Conservation (phyloP, 495 filamentous ascomycete species). For the Lasiosphaeria ovina region DNA sequence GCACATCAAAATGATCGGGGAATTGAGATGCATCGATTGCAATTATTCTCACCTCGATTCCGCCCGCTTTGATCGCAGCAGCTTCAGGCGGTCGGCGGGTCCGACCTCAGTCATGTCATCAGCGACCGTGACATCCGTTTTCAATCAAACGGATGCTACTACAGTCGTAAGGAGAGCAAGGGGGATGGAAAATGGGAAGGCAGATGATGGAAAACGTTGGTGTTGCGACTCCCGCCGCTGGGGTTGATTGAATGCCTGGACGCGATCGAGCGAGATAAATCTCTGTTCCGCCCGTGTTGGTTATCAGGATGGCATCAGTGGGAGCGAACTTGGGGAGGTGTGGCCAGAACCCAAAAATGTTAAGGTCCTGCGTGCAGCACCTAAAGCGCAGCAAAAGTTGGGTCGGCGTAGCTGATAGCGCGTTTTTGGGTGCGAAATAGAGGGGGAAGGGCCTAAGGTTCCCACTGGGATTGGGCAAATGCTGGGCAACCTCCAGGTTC, state of each 20-base stretch:
- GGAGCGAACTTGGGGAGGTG: slow-evolving; percentile 5
- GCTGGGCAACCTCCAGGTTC: neutral
- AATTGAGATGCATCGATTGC: slow-evolving; percentile 42
- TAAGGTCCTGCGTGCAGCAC: slow-evolving; percentile 20
- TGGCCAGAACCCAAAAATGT: slow-evolving; percentile 26
- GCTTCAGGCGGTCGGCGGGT: slow-evolving; percentile 52
- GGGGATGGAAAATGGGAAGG: slow-evolving; percentile 36
- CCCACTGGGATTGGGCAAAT: slow-evolving; percentile 7
- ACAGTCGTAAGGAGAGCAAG: slow-evolving; percentile 29
- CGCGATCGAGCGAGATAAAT: slow-evolving; percentile 31
- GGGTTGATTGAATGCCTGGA: slow-evolving; percentile 26
- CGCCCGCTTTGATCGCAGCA: slow-evolving; percentile 52
- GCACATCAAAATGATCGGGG: slow-evolving; percentile 46
- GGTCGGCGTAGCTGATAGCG: slow-evolving; percentile 13
- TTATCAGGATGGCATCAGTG: slow-evolving; percentile 20
- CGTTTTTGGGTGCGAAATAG: slow-evolving; percentile 13
- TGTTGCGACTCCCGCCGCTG: slow-evolving; percentile 53
- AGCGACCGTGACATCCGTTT: slow-evolving; percentile 59
- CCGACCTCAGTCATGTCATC: slow-evolving; percentile 60
- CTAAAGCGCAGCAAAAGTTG: slow-evolving; percentile 8
- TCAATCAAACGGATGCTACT: slow-evolving; percentile 49
- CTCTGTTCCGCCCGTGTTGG: slow-evolving; percentile 28
- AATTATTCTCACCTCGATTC: slow-evolving; percentile 46
- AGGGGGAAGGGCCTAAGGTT: slow-evolving; percentile 7
- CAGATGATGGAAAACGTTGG: slow-evolving; percentile 66